A percentile compares a stretch with the other conserved stretches of the same genome.
Conservation (phyloP, 495 filamentous ascomycete genomes). For the Tuber melanosporum region DNA sequence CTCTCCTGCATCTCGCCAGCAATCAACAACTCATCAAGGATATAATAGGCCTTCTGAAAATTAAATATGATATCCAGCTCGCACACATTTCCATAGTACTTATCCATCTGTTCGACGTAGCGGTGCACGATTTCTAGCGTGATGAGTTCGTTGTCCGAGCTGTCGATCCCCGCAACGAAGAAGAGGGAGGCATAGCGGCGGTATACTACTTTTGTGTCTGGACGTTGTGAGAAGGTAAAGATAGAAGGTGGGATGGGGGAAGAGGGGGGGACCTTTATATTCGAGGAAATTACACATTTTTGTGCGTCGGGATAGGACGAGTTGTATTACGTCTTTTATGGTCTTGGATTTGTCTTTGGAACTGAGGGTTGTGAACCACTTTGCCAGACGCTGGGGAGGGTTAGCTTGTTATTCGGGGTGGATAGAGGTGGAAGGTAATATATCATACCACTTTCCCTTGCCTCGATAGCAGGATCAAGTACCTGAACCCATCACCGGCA, state of each 20-base stretch:
- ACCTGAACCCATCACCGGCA: constrained; percentile 51
- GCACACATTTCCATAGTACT: constrained; percentile 99
- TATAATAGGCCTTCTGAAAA: constrained; percentile 99
- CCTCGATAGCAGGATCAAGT: constrained; percentile 90
- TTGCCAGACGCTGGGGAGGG: constrained; percentile 73
- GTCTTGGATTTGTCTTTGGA: constrained; percentile 99
- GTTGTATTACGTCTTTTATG: constrained; percentile 97
- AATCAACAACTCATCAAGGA: constrained; percentile 90
- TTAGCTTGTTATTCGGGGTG: constrained; percentile 41
- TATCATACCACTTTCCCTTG: constrained; percentile 93
- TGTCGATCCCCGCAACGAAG: constrained; percentile 94
- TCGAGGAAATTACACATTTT: constrained; percentile 99
- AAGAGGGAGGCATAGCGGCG: constrained; percentile 97
- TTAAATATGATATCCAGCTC: constrained; percentile 99
- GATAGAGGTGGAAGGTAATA: constrained; percentile 25
- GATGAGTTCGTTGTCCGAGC: constrained; percentile 95
- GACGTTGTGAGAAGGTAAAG: constrained; percentile 19
- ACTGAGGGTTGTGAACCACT: constrained; percentile 98
- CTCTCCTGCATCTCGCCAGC: constrained; percentile 98
- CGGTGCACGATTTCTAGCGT: constrained; percentile 97
- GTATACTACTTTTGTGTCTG: constrained; percentile 97
- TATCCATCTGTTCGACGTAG: constrained; percentile 99
- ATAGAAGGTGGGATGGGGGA: constrained; percentile 11
- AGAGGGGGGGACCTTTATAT: constrained; percentile 74
- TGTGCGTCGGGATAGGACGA: constrained; percentile 88